Conservation (phyloP, 2,329 filamentous ascomycete genomes). For the Aspergillus ochraceoroseus region DNA sequence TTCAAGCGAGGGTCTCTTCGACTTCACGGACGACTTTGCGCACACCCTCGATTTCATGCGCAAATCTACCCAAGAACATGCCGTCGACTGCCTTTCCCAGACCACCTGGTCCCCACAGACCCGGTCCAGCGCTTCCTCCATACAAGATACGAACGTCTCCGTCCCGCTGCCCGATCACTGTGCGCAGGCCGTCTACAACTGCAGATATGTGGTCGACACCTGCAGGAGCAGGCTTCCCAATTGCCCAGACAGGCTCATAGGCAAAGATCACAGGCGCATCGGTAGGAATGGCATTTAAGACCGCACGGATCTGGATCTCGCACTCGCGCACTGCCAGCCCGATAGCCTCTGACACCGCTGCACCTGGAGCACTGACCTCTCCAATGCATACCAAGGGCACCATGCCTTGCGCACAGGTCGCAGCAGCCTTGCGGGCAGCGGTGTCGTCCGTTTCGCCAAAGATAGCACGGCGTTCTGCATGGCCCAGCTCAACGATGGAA, state of each 20-base stretch:
- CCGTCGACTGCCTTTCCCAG: conserved; percentile 69
- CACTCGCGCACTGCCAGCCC: conserved; percentile 62
- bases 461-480: conserved; percentile 68
- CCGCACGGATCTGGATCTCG: conserved; percentile 58
- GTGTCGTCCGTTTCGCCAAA: conserved; percentile 70
- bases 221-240: conserved; percentile 69
- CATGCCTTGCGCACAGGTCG: conserved; percentile 64
- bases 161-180: conserved; percentile 49
- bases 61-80: conserved; percentile 75
- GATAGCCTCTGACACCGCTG: conserved; percentile 47
- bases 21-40: conserved; percentile 69
- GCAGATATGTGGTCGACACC: conserved; percentile 65
- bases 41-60: conserved; percentile 68
- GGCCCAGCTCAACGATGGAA: conserved; percentile 70
- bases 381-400: conserved; percentile 76
- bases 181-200: conserved; percentile 62
- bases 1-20: conserved; percentile 40
- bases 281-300: conserved; percentile 57
- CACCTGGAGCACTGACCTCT: conserved; percentile 54
- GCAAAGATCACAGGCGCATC: conserved; percentile 69
- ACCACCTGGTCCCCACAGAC: conserved; percentile 55
- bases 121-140: conserved; percentile 76
- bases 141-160: conserved; percentile 68
- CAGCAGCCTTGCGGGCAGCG: conserved; percentile 64
- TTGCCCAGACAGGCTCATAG: conserved; percentile 87